Evolutionary conservation across 345 rosid species (phyloP), one percentile per base, ranked within the genome.

Genomic region (Lumnitzera littorea): DNA sequence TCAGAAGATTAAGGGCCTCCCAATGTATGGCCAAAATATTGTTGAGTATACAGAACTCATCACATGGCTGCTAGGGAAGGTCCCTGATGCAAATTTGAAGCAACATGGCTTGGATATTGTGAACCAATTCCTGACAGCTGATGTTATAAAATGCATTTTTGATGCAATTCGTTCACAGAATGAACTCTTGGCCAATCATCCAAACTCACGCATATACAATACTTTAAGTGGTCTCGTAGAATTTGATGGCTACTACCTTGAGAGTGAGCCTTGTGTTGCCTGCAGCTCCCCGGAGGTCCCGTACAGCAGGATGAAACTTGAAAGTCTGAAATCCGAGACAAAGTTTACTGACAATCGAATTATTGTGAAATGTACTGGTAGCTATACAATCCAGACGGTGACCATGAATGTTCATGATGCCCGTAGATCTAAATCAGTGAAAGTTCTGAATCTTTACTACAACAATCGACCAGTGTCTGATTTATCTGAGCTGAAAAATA

Each of bases 281-380:
- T 94, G 99, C 82, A 94, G 99, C 74, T 84, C 99, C 63, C 99
- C 99, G 20, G 99, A 94, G 80, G 97, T 94, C 48, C 99, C 97
- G 15, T 94, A 90, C 53, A 80, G 95, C 82, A 84, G 90, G 79
- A 94, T 90, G 97, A 94, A 94, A 82, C 84, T 94, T 53, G 99
- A 94, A 76, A 90, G 88, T 75, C 68, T 94, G 80, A 94, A 94
- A 71, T 94, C 99, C 48, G 99, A 94, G 82, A 94, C 92, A 27
- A 94, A 90, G 82, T 94, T 94, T 60, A 94, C 97, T 23, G 99
- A 90, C 76, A 90, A 88, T 61, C 99, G 97, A 58, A 94, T 90
- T 78, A 88, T 94, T 62, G 95, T 94, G 71, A 94, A 90, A 72
- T 94, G 99, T 72, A 84, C 97, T 53, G 99, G 99, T 58, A 90